Evolutionary conservation across 805 yeast species (phyloP), one percentile per base, ranked within the genome.

Genomic region (Yarrowia keelungensis): DNA sequence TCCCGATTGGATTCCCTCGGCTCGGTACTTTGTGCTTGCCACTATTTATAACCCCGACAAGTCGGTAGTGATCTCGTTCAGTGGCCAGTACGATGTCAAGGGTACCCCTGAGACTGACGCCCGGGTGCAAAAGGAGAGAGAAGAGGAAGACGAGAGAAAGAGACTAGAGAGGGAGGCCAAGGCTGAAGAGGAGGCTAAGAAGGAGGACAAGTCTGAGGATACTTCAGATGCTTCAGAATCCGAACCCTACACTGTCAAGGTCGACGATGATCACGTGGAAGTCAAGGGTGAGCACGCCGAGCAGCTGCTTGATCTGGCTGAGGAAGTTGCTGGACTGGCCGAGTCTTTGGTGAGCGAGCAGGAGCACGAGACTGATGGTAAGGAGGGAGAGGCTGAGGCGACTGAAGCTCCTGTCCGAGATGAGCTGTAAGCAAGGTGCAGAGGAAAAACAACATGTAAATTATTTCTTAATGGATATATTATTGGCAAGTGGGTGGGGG

Each of bases 1-100:
- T 12, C 67, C 67, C 38, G 67, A 62, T 15, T 62, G 54, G 54
- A 49, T 62, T 10, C 67, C 67, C 12, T 39, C 56, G n/a, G 11
- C 47, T 1, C 43, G 47, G 26, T 62, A 62, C 46, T 47, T 62
- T 19, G 45, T 62, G 8, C n/a, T 62, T 5, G 67, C 32, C n/a
- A 38, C 67, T 8, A 19, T 49, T 12, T 38, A 22, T 56, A 62
- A 62, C 47, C 67, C 67, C 26, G 67, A 62, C 39, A 16, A 47
- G 38, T 15, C 56, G 3, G 15, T 10, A 5, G 39, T 62, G 5
- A 14, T 62, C 8, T 46, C 67, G 4, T 62, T 62, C 39, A 47
- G 56, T 8, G 67, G 67, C 39, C 56, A 49, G 45, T 62, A 62
- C 14, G 65, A 59, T 7, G 65, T 59, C 35, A 45, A 45, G 65